A percentile compares a stretch with the other conserved stretches of the same genome.
These are phyloP conservation scores for Hypomyces rosellus DNA, from an alignment of 2,329 filamentous ascomycete genomes.

Conservation along the genomic window DNA sequence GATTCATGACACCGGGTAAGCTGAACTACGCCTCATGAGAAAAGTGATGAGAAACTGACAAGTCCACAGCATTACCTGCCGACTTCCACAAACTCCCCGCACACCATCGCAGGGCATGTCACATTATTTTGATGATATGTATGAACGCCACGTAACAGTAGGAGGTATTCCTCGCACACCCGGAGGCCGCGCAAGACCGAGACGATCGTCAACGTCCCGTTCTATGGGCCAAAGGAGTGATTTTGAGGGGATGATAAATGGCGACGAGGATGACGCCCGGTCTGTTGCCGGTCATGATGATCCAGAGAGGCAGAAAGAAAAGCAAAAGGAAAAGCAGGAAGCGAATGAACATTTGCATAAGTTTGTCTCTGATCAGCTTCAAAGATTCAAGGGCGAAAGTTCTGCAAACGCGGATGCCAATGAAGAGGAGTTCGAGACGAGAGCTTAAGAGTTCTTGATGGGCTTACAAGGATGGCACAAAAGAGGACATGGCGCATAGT, in stretches of 20 bases:
- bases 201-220: slow-evolving; percentile 73
- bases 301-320: slow-evolving; percentile 38
- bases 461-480: background rate
- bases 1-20: slow-evolving; percentile 95
- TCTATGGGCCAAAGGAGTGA: slow-evolving; percentile 82
- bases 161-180: slow-evolving; percentile 31
- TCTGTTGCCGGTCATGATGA: slow-evolving; percentile 29
- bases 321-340: slow-evolving; percentile 42
- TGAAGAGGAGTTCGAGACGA: slow-evolving; percentile 44
- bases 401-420: slow-evolving; percentile 11
- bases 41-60: background rate
- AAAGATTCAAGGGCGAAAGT: slow-evolving; percentile 50
- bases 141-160: slow-evolving; percentile 39
- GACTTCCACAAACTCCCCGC: slow-evolving; percentile 86
- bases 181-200: slow-evolving; percentile 35
- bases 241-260: slow-evolving; percentile 51
- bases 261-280: slow-evolving; percentile 33
- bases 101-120: slow-evolving; percentile 77
- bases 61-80: slow-evolving; percentile 69
- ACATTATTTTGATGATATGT: slow-evolving; percentile 93
- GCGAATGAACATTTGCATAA: slow-evolving; percentile 67
- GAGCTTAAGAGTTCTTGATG: slow-evolving; percentile 18
- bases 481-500: background rate
- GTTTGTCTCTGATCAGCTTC: slow-evolving; percentile 77
- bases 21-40: slow-evolving; percentile 11